Evolutionary conservation across 176 grass and related monocot genomes (phyloP), one percentile per base, ranked within the genome.

Genomic region (Carex pumila): DNA sequence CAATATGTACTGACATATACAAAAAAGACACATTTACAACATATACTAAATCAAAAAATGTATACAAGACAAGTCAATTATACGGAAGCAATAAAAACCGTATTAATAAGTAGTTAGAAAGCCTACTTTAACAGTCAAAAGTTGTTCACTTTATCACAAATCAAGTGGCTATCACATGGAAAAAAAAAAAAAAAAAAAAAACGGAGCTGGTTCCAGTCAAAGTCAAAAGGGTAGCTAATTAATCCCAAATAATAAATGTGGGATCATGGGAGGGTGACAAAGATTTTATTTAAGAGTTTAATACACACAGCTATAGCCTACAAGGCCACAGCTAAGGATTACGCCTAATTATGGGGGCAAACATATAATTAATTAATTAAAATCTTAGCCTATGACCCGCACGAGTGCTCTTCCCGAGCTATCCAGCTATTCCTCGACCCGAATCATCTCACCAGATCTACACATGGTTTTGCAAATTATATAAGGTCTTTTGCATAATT

Each of bases 381-480:
- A 96, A 86, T 91, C 76, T 80, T 71, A 80, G 83, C 66, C 71
- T 84, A 91, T 91, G 94, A 90, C 25, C 81, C 91, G 86, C 91
- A 97, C 91, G 89, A 97, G 89, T 93, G 94, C 94, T 87, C 72
- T 93, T 97, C 89, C 94, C 90, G 79, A 97, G 91, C 88, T 90
- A 90, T 94, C 86, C 90, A 97, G 89, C 88, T 94, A 88, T 92
- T 84, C 59, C n/a, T n/a, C n/a, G n/a, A n/a, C 80, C 70, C 65
- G 86, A 89, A 92, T 91, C 89, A 92, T 85, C 82, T 94, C 93
- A 89, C 68, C 84, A 89, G 90, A 85, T 60, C n/a, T n/a, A n/a
- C n/a, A n/a, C n/a, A 18, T 81, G 83, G 64, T 79, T 66, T 86
- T 74, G 17, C 47, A 54, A n/a, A n/a, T n/a, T n/a, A 61, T 65